Conservation (phyloP, 495 filamentous ascomycete genomes). For the Penicillium roqueforti region DNA sequence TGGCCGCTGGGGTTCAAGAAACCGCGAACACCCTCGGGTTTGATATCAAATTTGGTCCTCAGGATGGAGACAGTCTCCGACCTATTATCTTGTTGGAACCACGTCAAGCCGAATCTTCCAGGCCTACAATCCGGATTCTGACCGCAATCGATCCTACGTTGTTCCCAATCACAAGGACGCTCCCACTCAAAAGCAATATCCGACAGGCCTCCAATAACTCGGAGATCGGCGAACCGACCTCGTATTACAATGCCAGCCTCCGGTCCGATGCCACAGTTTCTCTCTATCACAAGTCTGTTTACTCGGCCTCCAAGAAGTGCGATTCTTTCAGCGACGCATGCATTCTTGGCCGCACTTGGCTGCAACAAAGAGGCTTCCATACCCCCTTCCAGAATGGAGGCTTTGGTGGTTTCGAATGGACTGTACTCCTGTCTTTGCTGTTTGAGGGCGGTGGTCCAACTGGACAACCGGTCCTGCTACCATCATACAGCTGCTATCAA, state of each 20-base stretch:
- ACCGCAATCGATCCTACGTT: slow-evolving; percentile 60
- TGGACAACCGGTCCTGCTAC: slow-evolving; percentile 65
- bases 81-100: slow-evolving; percentile 63
- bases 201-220: slow-evolving; percentile 41
- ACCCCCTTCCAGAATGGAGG: slow-evolving; percentile 67
- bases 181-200: slow-evolving; percentile 66
- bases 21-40: slow-evolving; percentile 44
- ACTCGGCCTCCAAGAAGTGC: slow-evolving; percentile 61
- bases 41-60: slow-evolving; percentile 57
- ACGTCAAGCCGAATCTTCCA: slow-evolving; percentile 8
- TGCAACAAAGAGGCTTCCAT: slow-evolving; percentile 79
- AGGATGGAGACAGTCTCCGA: slow-evolving; percentile 73
- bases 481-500: slow-evolving; percentile 84
- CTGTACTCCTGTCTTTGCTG: slow-evolving; percentile 69
- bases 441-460: slow-evolving; percentile 69
- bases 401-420: slow-evolving; percentile 93
- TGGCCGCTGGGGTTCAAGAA: slow-evolving; percentile 65
- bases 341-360: slow-evolving; percentile 80
- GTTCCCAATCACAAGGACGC: slow-evolving; percentile 65
- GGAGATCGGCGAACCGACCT: slow-evolving; percentile 51
- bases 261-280: slow-evolving; percentile 70
- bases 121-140: slow-evolving; percentile 55
- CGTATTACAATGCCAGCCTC: slow-evolving; percentile 86
- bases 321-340: slow-evolving; percentile 75
- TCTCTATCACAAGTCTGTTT: slow-evolving; percentile 67